Evolutionary conservation across 23 red algal species (phyloP).

Genomic region (Agarophyton chilense): DNA sequence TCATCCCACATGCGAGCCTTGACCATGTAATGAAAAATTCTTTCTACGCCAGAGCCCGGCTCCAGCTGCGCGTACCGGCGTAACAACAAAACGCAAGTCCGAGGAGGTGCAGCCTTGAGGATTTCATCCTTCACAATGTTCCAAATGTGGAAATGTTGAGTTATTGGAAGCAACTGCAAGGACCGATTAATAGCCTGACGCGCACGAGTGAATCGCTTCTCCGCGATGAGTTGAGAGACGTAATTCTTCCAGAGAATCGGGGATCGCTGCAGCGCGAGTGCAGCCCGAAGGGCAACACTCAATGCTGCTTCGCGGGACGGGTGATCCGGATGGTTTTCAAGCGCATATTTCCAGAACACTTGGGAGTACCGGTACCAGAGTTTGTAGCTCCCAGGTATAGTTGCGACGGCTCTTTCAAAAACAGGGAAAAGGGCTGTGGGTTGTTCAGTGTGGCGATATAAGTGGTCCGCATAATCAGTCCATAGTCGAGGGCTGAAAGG

Average conservation of each 20-base stretch:
- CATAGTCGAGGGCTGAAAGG: slow-evolving; percentile 41
- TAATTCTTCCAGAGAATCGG: slow-evolving; percentile 76
- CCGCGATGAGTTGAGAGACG: slow-evolving; percentile 18
- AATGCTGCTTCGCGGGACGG: slow-evolving; percentile 37
- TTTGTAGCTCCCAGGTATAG: slow-evolving; percentile 87
- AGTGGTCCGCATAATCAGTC: slow-evolving; percentile 49
- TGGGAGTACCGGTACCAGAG: slow-evolving; percentile 75
- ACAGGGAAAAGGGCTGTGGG: slow-evolving; percentile 49
- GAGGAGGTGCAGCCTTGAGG: slow-evolving; percentile 3
- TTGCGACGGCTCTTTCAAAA: slow-evolving; percentile 77
- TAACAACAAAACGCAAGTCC: slow-evolving; percentile 44
- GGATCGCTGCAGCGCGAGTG: slow-evolving; percentile 20
- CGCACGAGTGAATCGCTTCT: slow-evolving; percentile 45
- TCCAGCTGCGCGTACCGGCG: slow-evolving; percentile 52
- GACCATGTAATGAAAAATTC: slow-evolving; percentile 52
- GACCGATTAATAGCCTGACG: slow-evolving; percentile 66
- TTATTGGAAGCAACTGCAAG: slow-evolving; percentile 62
- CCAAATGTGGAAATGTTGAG: slow-evolving; percentile 80
- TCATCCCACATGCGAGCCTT: slow-evolving; percentile 67
- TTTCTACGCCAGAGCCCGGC: slow-evolving; percentile 46
- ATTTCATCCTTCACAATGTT: slow-evolving; percentile 42
- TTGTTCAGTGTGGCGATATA: neutral
- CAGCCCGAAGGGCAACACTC: slow-evolving; percentile 36
- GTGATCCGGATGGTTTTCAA: slow-evolving; percentile 65
- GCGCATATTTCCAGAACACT: slow-evolving; percentile 43